Evolutionary conservation across 192 early-diverging fungal genomes (phyloP), one percentile per base, ranked within the genome.

Genomic region (Linnemannia hyalina): DNA sequence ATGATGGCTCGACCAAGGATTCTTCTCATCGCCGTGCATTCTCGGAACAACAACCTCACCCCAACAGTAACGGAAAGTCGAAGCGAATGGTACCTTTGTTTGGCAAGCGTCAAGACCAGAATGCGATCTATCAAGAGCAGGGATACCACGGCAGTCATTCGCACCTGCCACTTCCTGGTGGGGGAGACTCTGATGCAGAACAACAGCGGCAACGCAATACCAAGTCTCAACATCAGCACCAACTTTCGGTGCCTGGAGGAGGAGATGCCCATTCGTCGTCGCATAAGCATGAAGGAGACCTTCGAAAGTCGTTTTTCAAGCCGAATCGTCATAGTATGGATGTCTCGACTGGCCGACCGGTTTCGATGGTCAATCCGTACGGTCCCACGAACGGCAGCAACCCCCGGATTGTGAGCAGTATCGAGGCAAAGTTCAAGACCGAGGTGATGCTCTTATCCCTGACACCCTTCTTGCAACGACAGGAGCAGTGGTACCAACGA

Each of bases 381-480:
- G n/a, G 52, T 23, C 35, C 76, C 23, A 68, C 29, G 1, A 74
- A 42, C 22, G 49, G 22, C 70, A 71, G 60, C 4, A 73, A n/a
- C 10, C 40, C 83, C 13, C 52, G 78, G 11, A 80, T 86, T 15
- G 69, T 86, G 5, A 86, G 76, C 41, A 86, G 69, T 8, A 55
- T 86, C 26, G 84, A 86, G 44, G 74, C 79, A 7, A 80, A 81
- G 65, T 86, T 81, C 74, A 86, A 86, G 57, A 78, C 79, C 0
- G 84, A 86, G 49, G 78, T 74, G 4, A 74, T 63, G 69, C 23
- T 71, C 3, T 9, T 81, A 0, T 78, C 75, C 0, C 20, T 86
- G 60, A 81, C 84, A 0, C 68, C 80, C 4, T 47, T 77, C 3
- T 32, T 86, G 29, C 79, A 77, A 32, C 38, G 55, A 6, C 84